phyloP scores from a whole-genome alignment of 805 yeast species.

The Jamesozyma jinghongensis region DNA sequence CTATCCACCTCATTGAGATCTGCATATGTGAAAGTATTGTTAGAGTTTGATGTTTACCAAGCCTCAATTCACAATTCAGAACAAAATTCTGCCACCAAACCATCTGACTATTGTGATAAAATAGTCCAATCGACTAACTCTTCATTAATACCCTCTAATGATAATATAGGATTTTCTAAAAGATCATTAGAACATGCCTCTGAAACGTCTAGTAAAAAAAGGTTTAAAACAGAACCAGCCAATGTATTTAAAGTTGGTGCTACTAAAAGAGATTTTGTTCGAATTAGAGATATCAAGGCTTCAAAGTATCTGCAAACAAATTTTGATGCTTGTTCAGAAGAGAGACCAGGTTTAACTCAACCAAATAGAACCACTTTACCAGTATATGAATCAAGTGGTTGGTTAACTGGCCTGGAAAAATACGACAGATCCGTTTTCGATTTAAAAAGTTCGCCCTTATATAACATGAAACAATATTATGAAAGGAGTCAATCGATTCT shows the following conservation, averaged over 20 bases:
- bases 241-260: conserved; percentile 10
- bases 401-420: conserved; percentile 35
- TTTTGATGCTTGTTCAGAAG: conserved; percentile 41
- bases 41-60: conserved; percentile 22
- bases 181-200: too few relatives aligned
- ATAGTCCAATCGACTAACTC: too few relatives aligned
- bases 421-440: conserved; percentile 34
- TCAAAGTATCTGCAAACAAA: conserved; percentile 27
- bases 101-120: too few relatives aligned
- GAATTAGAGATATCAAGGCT: conserved; percentile 39
- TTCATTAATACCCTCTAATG: too few relatives aligned
- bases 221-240: too few relatives aligned
- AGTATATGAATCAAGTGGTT: conserved; percentile 35
- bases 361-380: conserved; percentile 31
- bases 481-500: conserved; percentile 42
- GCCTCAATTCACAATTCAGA: not conserved
- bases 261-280: conserved; percentile 36
- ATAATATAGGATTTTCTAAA: too few relatives aligned
- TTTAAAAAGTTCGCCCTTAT: conserved; percentile 39
- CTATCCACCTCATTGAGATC: conserved; percentile 56
- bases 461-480: conserved; percentile 48
- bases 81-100: too few relatives aligned
- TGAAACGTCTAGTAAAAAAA: too few relatives aligned
- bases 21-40: conserved; percentile 43
- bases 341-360: conserved; percentile 33